phyloP scores from a whole-genome alignment of 1,284 basidiomycete species.

The Pseudozyma flocculosa region DNA sequence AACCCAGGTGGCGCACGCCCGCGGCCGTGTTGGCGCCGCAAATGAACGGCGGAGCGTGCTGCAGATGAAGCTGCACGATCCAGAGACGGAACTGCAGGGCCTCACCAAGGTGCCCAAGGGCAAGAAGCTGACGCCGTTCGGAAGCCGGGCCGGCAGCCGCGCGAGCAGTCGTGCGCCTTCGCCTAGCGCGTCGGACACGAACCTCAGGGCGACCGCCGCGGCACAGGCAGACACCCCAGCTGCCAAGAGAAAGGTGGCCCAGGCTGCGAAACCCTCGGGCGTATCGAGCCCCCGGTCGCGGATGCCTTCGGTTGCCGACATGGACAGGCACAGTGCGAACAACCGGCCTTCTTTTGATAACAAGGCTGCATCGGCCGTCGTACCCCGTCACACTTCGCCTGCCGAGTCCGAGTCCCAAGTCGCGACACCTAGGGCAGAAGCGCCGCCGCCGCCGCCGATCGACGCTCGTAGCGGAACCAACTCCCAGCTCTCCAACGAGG shows the following conservation, averaged over 20 bases:
- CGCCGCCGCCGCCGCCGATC: no score
- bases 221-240: slow-evolving; percentile 2
- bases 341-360: no score
- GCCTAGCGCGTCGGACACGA: slow-evolving; percentile 22
- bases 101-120: slow-evolving; percentile 38
- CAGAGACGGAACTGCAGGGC: slow-evolving; percentile 39
- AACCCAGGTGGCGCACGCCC: slow-evolving; percentile 20
- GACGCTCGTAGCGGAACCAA: no score
- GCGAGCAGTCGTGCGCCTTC: slow-evolving; percentile 29
- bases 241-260: not conserved
- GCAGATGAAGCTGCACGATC: slow-evolving; percentile 49
- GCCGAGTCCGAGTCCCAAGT: no score
- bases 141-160: slow-evolving; percentile 32
- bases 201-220: slow-evolving; percentile 17
- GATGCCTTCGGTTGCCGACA: not conserved
- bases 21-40: slow-evolving; percentile 2
- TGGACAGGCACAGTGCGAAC: no score
- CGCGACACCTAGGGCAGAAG: no score
- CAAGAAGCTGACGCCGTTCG: slow-evolving; percentile 37
- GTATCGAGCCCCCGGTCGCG: no score
- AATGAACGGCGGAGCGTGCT: slow-evolving; percentile 24
- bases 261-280: not conserved
- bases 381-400: no score
- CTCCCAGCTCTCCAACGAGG: no score
- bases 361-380: no score